Percentiles rank a stretch among this genome's conserved stretches.
Evolutionary conservation across 2,329 filamentous ascomycete genomes (phyloP).

Genomic region (Colletotrichum spinosum): DNA sequence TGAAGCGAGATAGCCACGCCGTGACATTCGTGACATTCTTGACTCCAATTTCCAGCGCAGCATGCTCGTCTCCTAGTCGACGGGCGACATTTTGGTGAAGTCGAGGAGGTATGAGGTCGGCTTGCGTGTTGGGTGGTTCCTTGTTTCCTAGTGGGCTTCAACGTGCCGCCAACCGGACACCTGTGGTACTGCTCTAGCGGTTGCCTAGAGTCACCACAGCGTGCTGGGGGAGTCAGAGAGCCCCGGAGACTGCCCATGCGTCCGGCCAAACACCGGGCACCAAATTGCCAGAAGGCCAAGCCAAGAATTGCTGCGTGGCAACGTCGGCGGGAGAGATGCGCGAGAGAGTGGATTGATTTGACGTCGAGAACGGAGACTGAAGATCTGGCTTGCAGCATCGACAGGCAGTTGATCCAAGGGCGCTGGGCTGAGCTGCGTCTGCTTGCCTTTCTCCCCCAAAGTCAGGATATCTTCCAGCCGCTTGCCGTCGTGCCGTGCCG

Average conservation of each 20-base stretch:
- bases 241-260: constrained; percentile 25
- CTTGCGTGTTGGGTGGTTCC: constrained; percentile 35
- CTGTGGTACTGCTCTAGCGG: constrained; percentile 14
- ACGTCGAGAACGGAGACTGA: constrained; percentile 28
- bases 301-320: constrained; percentile 15
- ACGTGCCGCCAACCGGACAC: constrained; percentile 20
- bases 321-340: constrained; percentile 18
- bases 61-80: constrained; percentile 21
- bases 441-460: constrained; percentile 14
- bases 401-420: constrained; percentile 15
- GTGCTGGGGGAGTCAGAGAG: constrained; percentile 27
- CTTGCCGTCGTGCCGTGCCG: constrained; percentile 31
- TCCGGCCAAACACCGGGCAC: constrained; percentile 9
- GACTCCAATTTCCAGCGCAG: background rate
- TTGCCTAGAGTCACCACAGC: constrained; percentile 28
- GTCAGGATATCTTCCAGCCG: constrained; percentile 16
- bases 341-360: constrained; percentile 21
- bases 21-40: background rate
- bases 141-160: constrained; percentile 36
- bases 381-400: constrained; percentile 20
- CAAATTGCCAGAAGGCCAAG: constrained; percentile 4
- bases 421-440: constrained; percentile 6
- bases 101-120: constrained; percentile 22
- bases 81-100: constrained; percentile 10
- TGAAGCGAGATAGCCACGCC: background rate